Percentiles rank a stretch among this genome's conserved stretches.
Conservation (phyloP, 352 stramenopile species). For the Phytophthora litchii region DNA sequence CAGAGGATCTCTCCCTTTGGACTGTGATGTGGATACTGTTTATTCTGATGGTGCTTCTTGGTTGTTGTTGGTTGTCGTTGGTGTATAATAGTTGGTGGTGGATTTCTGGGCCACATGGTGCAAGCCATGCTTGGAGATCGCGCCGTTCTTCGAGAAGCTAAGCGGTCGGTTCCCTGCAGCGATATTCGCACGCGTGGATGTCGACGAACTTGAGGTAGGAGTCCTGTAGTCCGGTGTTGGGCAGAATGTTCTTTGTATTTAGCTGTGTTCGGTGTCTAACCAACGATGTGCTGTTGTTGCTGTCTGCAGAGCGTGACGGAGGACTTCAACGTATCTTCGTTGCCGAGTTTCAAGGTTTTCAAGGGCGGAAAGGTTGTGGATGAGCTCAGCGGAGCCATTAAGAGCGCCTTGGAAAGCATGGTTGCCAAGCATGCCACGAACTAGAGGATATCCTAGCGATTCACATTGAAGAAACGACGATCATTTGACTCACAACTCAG, state of each 20-base stretch:
- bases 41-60: constrained; percentile 8
- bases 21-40: not conserved
- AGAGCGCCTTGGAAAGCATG: constrained; percentile 59
- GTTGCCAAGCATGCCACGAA: constrained; percentile 49
- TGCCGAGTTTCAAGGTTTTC: constrained; percentile 95
- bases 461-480: not conserved
- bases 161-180: constrained; percentile 50
- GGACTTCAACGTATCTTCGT: constrained; percentile 73
- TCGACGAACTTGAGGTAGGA: constrained; percentile 71
- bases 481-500: constrained; percentile 1
- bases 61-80: constrained; percentile 8
- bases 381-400: constrained; percentile 82
- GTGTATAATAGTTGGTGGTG: constrained; percentile 84
- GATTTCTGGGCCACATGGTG: constrained; percentile 89
- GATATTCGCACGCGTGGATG: constrained; percentile 82
- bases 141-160: constrained; percentile 79
- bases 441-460: not conserved
- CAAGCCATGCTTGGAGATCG: constrained; percentile 81
- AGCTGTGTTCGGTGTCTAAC: constrained; percentile 1
- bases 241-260: no score
- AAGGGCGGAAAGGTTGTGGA: constrained; percentile 90
- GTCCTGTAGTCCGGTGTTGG: no score
- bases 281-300: constrained; percentile 2
- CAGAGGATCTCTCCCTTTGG: no score
- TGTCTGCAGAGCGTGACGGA: constrained; percentile 56